Conservation (phyloP, 2,329 filamentous ascomycete species). For the Colletotrichum coccodes region DNA sequence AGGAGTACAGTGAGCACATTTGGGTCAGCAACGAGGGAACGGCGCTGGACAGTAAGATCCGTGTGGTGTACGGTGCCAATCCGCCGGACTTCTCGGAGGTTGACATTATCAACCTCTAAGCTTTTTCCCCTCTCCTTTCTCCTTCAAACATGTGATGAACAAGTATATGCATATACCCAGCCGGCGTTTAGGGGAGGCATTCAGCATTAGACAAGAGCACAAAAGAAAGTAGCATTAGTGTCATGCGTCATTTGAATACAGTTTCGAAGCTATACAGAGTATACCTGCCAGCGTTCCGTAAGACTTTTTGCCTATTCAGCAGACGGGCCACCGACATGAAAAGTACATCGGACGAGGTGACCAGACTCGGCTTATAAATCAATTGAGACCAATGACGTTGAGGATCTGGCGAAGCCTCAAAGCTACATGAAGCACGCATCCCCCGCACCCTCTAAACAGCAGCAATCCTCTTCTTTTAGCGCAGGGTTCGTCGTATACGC, state of each 20-base stretch:
- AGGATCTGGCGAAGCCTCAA: conserved; percentile 14
- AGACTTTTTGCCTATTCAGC: neutral
- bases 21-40: conserved; percentile 97
- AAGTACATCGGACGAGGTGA: neutral
- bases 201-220: conserved; percentile 5
- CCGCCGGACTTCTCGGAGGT: conserved; percentile 92
- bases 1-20: conserved; percentile 79
- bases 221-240: neutral
- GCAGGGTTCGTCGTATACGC: too few relatives aligned
- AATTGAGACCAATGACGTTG: conserved; percentile 24
- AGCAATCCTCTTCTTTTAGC: neutral
- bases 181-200: conserved; percentile 18
- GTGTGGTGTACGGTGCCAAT: conserved; percentile 85
- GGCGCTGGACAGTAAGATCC: conserved; percentile 83
- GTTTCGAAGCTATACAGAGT: neutral
- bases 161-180: conserved; percentile 28
- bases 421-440: neutral
- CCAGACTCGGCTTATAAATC: conserved; percentile 24
- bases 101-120: conserved; percentile 82
- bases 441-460: neutral
- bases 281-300: neutral
- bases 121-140: neutral
- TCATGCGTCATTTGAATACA: neutral
- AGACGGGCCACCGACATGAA: neutral
- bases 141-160: conserved; percentile 12